Conservation (phyloP, 2,329 filamentous ascomycete genomes). For the Cercospora sp. region DNA sequence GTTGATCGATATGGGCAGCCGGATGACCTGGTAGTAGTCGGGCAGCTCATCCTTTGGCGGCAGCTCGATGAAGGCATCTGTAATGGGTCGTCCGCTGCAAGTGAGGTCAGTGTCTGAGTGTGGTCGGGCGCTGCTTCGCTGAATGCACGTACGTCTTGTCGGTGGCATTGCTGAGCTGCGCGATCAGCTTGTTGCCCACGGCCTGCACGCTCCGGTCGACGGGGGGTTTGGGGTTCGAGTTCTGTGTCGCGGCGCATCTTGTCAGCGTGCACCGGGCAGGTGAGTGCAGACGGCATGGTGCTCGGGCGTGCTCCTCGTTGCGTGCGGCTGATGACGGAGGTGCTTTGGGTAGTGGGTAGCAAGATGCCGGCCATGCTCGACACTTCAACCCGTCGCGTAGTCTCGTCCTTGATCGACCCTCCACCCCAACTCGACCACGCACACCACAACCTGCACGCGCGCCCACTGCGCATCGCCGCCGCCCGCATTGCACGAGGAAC, state of each 20-base stretch:
- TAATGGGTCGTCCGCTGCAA: constrained; percentile 67
- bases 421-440: constrained; percentile 13
- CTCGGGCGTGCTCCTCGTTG: constrained; percentile 20
- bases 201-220: constrained; percentile 46
- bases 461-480: constrained; percentile 3
- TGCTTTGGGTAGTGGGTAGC: constrained; percentile 28
- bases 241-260: constrained; percentile 28
- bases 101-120: constrained; percentile 14
- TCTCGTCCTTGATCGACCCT: constrained; percentile 20
- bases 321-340: constrained; percentile 34
- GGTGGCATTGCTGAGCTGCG: constrained; percentile 71
- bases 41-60: constrained; percentile 56
- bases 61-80: constrained; percentile 72
- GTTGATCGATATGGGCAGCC: constrained; percentile 75
- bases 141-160: constrained; percentile 71
- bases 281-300: constrained; percentile 11
- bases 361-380: constrained; percentile 31
- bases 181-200: constrained; percentile 71
- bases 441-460: constrained; percentile 10
- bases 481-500: constrained; percentile 10
- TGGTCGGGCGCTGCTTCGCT: background rate
- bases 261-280: constrained; percentile 22
- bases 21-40: constrained; percentile 76
- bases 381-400: constrained; percentile 30
- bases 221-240: constrained; percentile 31